Conservation (phyloP, 129 eudicot species). For the Tagetes patula region DNA sequence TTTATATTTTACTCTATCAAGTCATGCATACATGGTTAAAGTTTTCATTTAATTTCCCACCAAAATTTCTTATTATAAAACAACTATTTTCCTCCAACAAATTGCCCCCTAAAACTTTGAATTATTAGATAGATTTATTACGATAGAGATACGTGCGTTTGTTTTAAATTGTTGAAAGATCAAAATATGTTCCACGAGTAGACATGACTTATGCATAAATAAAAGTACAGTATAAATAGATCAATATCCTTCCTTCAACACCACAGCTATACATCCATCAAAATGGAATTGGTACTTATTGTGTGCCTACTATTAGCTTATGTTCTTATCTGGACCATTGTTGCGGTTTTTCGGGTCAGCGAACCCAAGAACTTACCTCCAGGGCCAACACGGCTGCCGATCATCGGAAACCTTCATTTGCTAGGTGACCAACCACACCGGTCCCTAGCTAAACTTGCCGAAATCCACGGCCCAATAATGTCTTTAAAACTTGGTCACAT, state of each 20-base stretch:
- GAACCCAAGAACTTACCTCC: conserved; percentile 43
- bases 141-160: too few species aligned
- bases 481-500: conserved; percentile 38
- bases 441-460: conserved; percentile 38
- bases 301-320: conserved; percentile 24
- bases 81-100: too few species aligned
- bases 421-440: conserved; percentile 47
- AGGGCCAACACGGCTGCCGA: conserved; percentile 36
- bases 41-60: too few species aligned
- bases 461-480: conserved; percentile 46
- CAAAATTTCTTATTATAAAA: too few species aligned
- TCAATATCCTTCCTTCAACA: background rate
- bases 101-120: too few species aligned
- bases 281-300: conserved; percentile 37
- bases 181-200: too few species aligned
- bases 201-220: too few species aligned
- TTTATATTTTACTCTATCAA: too few species aligned
- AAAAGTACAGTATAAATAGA: too few species aligned
- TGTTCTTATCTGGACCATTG: conserved; percentile 14
- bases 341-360: conserved; percentile 1
- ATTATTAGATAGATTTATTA: too few species aligned
- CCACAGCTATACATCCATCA: background rate
- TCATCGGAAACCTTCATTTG: conserved; percentile 44
- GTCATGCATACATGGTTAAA: too few species aligned
- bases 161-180: too few species aligned